These are phyloP conservation scores for Spatholobus suberectus DNA, from an alignment of 306 rosid genomes.

Conservation along the genomic window DNA sequence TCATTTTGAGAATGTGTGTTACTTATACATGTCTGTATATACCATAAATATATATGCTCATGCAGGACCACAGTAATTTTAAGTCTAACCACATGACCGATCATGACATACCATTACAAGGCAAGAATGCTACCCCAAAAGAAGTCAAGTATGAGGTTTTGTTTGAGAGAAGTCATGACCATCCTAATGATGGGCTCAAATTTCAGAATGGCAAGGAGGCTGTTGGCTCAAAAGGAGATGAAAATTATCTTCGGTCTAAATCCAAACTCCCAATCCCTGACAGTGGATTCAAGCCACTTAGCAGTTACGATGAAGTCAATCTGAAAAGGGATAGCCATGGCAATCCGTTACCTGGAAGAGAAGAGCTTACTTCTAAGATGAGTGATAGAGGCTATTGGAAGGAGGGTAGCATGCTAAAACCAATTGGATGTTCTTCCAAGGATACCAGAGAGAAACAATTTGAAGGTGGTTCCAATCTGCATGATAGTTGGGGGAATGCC, in stretches of 20 bases:
- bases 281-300: conserved; percentile 50
- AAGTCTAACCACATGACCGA: conserved; percentile 44
- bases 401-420: conserved; percentile 50
- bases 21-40: conserved; percentile 19
- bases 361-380: conserved; percentile 48
- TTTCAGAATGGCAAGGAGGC: conserved; percentile 53
- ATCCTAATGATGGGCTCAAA: conserved; percentile 45
- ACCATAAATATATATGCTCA: conserved; percentile 20
- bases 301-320: conserved; percentile 49
- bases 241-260: conserved; percentile 46
- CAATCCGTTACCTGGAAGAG: conserved; percentile 50
- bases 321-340: conserved; percentile 50
- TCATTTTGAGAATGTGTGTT: conserved; percentile 13
- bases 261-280: conserved; percentile 48
- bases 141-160: conserved; percentile 36
- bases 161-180: conserved; percentile 42
- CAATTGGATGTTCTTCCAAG: conserved; percentile 62
- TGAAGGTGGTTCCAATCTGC: conserved; percentile 52
- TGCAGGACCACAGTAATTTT: conserved; percentile 65
- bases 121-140: conserved; percentile 48
- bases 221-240: conserved; percentile 52
- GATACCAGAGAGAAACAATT: conserved; percentile 52
- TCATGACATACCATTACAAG: conserved; percentile 43
- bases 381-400: conserved; percentile 52
- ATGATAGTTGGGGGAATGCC: conserved; percentile 51